These are phyloP conservation scores for Pelargonium citronellum DNA, from an alignment of 441 rosid species.

Conservation along the genomic window DNA sequence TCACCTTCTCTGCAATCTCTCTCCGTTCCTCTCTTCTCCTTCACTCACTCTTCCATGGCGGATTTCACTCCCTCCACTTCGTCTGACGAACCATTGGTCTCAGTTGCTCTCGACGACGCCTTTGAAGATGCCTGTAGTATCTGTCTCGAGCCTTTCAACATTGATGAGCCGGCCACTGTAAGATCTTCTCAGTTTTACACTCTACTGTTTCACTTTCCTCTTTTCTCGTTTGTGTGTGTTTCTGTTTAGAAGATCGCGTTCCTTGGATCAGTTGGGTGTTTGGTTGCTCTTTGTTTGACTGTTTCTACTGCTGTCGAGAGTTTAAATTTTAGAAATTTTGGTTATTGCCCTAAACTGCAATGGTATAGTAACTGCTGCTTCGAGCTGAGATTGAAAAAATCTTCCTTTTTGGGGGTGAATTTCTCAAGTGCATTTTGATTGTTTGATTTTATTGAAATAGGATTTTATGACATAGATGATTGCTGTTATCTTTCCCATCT, in stretches of 20 bases:
- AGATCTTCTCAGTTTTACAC: neutral
- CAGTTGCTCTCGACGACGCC: constrained; percentile 34
- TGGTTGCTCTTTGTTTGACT: too few relatives aligned
- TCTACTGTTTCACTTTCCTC: neutral
- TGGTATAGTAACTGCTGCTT: neutral
- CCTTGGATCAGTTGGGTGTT: too few relatives aligned
- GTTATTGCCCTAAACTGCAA: neutral
- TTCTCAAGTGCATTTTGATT: neutral
- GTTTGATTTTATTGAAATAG: too few relatives aligned
- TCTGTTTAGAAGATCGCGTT: neutral
- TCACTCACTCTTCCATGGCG: neutral
- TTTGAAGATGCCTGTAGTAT: constrained; percentile 75
- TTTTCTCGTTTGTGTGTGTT: neutral
- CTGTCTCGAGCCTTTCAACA: constrained; percentile 73
- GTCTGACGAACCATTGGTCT: neutral
- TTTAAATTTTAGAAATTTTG: neutral
- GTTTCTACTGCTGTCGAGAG: neutral
- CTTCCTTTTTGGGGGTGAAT: neutral
- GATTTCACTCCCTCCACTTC: neutral
- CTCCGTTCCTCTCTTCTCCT: neutral
- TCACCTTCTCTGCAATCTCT: too few relatives aligned
- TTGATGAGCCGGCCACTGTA: constrained; percentile 66
- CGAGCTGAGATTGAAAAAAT: neutral
- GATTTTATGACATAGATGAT: neutral
- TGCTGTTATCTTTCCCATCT: neutral